phyloP scores from a whole-genome alignment of 371 early-diverging fungal species.

The Apophysomyces ossiformis region DNA sequence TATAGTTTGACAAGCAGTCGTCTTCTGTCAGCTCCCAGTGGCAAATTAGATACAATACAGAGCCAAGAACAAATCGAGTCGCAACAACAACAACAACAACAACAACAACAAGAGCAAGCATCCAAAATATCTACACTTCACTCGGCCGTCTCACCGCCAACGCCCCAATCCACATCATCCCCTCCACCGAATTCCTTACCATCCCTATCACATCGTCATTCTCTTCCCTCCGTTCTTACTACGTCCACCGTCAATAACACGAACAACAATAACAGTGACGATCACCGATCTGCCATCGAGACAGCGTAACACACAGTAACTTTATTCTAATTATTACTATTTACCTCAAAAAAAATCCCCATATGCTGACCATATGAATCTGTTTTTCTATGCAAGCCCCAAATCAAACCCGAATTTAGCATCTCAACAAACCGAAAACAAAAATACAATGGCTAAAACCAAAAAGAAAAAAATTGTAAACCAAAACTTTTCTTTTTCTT shows the following conservation, averaged over 20 bases:
- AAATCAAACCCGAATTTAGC: not conserved
- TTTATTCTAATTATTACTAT: no score
- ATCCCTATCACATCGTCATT: slow-evolving; percentile 2
- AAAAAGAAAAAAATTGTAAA: not conserved
- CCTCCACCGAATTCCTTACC: not conserved
- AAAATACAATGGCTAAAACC: no score
- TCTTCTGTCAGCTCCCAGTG: slow-evolving; percentile 12
- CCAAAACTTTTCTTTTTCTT: not conserved
- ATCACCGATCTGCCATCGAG: slow-evolving; percentile 19
- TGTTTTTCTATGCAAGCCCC: not conserved
- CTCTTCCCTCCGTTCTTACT: not conserved
- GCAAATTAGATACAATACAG: not conserved
- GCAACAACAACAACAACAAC: slow-evolving; percentile 2
- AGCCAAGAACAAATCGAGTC: slow-evolving; percentile 1
- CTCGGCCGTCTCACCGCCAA: slow-evolving; percentile 17
- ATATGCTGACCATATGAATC: slow-evolving; percentile 1
- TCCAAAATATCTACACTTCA: slow-evolving; percentile 1
- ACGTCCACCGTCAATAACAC: not conserved
- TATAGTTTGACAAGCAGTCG: slow-evolving; percentile 44
- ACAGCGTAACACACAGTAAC: slow-evolving; percentile 17
- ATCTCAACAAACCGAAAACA: not conserved
- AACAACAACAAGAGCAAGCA: no score
- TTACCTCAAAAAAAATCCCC: not conserved
- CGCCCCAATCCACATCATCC: slow-evolving; percentile 16
- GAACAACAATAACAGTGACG: slow-evolving; percentile 6